Evolutionary conservation across 495 filamentous ascomycete genomes (phyloP).

Genomic region (Hapsidospora chrysogenum): DNA sequence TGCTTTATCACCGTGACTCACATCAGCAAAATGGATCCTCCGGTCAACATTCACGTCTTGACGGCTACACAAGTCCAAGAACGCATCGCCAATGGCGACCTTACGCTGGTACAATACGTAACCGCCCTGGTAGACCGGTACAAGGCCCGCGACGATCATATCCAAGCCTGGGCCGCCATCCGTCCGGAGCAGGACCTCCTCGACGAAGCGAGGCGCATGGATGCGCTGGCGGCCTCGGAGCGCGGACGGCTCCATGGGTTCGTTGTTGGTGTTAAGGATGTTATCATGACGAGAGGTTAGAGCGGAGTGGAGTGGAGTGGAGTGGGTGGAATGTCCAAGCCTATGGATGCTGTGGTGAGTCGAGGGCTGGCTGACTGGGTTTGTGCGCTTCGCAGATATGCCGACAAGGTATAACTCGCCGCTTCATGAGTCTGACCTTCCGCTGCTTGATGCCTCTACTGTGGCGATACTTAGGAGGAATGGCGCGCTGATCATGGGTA

Average conservation of each 20-base stretch:
- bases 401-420: slow-evolving; percentile 33
- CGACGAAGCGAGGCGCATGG: slow-evolving; percentile 30
- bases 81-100: slow-evolving; percentile 13
- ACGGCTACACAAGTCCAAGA: slow-evolving; percentile 20
- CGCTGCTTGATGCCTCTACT: slow-evolving; percentile 21
- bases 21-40: too few relatives aligned
- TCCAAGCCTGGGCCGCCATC: slow-evolving; percentile 38
- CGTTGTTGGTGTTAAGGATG: slow-evolving; percentile 38
- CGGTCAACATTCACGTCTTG: too few relatives aligned
- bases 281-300: slow-evolving; percentile 37
- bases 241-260: slow-evolving; percentile 38
- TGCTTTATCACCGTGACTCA: too few relatives aligned
- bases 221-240: slow-evolving; percentile 22
- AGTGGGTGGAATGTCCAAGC: too few relatives aligned
- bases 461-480: slow-evolving; percentile 24
- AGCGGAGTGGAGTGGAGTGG: too few relatives aligned
- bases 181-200: slow-evolving; percentile 27
- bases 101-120: slow-evolving; percentile 35
- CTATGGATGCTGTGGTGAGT: too few relatives aligned
- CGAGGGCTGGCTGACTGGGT: too few relatives aligned
- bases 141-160: slow-evolving; percentile 22
- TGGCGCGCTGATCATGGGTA: slow-evolving; percentile 33
- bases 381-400: slow-evolving; percentile 32
- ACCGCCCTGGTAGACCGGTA: slow-evolving; percentile 33
- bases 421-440: slow-evolving; percentile 20